Base-by-base conservation (phyloP, 495 filamentous ascomycete genomes). In the Aspergillus hancockii region DNA sequence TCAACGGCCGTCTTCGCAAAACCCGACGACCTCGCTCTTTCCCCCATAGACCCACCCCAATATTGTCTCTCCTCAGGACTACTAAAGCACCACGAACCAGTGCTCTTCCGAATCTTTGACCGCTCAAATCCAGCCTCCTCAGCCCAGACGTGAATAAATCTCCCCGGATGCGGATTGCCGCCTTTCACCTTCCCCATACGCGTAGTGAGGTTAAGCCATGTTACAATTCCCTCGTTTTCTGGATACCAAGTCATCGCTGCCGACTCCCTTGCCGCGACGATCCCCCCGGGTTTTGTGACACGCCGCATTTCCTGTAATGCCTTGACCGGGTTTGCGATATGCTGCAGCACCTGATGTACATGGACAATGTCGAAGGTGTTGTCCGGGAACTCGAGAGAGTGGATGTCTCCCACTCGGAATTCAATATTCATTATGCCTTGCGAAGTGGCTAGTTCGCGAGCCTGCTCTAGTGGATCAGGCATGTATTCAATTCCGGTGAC, bases 311-410 rank as follows among this genome's bases (percentile, higher is more conserved):
- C 84, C 1, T 55, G 57, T 8, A 85, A 61, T 0, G 75, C 82
- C 12, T 65, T 60, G 3, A 80, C 66, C 0, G 79, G 80, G 30
- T 80, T 70, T 0, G 67, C 54, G 4, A 87, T 62, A 60, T 89
- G 84, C 16, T 80, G 71, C 7, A 88, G 71, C 7, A 85, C 75
- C 59, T 88, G 85, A 55, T 84, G 82, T 23, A 72, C 74, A 60
- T 81, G 81, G 16, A 88, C 83, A 4, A 88, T 57, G 64, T 89
- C 86, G 60, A 88, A 89, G 0, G 68, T 73, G 34, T 71, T 66
- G 49, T 85, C 81, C 10, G 63, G 49, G 57, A 79, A 85, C 3
- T 74, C 63, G 6, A 77, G 65, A 67, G 65, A 49, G 65, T 74
- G 66, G 45, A 81, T 75, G 59, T 87, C 76, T 31, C 76, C 83